Evolutionary conservation across 495 filamentous ascomycete species (phyloP), one percentile per base, ranked within the genome.

Genomic region (Friedmanniomyces simplex): DNA sequence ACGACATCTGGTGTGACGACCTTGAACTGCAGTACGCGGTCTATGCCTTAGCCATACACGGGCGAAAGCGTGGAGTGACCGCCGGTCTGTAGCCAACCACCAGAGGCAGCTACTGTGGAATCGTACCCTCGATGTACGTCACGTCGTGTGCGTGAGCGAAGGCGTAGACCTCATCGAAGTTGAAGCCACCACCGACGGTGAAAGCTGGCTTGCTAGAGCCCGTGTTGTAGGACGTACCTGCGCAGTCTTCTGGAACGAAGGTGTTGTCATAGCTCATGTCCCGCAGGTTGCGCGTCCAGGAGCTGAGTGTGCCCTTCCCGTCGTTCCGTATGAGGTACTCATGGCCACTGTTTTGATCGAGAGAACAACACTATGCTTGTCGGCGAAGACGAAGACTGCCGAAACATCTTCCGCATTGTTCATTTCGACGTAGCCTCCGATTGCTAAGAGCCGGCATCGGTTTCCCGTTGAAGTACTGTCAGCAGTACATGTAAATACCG

Each of bases 1-100:
- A 59, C 54, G 11, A 76, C 77, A 43, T 74, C 69, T 8, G 75
- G 71, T 0, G 72, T 67, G 13, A 81, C 73, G 8, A 78, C 66
- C 34, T 74, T 68, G 39, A 73, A 67, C 18, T 73, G 64, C 24
- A 76, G 66, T 5, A 78, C 71, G 28, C 75, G 74, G 55, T 81
- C 78, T 12, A 73, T 67, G 0, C 69, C 76, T 24, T 80, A 64
- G 42, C 78, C 78, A 43, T 71, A 70, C 36, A 69, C 65, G 8
- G 66, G 62, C 0, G 65, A 60, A 18, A 80, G 57, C 26, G 73
- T 67, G 3, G 67, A 69, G 57, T 77, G 73, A 1, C 77, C 76
- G 11, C 75, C 76, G 1, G 68, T 72, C 25, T 68, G 64, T 14
- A 63, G 55, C 62, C 71, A 80, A 3, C 76, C 76, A 0, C 75